phyloP scores from a whole-genome alignment of 2,329 filamentous ascomycete species.

The Claviceps maximensis region DNA sequence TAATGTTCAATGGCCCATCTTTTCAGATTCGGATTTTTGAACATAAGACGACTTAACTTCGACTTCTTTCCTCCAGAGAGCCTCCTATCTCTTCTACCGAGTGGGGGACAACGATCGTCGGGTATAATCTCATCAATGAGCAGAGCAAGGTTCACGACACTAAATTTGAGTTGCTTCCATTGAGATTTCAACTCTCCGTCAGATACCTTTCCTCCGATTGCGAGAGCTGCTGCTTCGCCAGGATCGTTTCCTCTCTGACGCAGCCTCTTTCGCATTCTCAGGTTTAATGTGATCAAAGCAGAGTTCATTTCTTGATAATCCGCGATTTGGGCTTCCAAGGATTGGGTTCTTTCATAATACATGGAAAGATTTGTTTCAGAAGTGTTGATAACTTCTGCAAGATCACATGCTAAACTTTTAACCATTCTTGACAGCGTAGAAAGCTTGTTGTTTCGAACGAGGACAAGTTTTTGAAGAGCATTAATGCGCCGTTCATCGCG shows the following conservation, averaged over 20 bases:
- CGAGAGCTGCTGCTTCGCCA: neutral
- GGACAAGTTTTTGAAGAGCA: neutral
- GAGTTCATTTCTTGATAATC: neutral
- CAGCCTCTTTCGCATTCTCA: neutral
- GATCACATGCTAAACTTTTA: no score
- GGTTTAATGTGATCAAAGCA: neutral
- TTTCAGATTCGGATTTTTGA: neutral
- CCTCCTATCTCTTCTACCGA: no score
- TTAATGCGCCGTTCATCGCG: neutral
- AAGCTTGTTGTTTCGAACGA: no score
- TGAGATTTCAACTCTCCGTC: neutral
- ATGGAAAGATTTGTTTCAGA: neutral
- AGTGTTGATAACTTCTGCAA: no score
- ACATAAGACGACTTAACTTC: neutral
- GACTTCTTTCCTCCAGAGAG: neutral
- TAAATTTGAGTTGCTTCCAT: conserved; percentile 1
- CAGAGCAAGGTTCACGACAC: neutral
- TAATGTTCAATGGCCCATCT: neutral
- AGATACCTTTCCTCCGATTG: neutral
- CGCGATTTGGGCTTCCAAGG: neutral
- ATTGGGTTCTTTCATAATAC: fast-evolving
- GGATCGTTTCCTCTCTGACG: no score
- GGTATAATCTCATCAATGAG: neutral
- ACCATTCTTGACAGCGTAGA: no score
- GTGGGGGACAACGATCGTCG: neutral